Base-by-base conservation (phyloP, 2,329 filamentous ascomycete genomes). In the Trichoderma sp. region DNA sequence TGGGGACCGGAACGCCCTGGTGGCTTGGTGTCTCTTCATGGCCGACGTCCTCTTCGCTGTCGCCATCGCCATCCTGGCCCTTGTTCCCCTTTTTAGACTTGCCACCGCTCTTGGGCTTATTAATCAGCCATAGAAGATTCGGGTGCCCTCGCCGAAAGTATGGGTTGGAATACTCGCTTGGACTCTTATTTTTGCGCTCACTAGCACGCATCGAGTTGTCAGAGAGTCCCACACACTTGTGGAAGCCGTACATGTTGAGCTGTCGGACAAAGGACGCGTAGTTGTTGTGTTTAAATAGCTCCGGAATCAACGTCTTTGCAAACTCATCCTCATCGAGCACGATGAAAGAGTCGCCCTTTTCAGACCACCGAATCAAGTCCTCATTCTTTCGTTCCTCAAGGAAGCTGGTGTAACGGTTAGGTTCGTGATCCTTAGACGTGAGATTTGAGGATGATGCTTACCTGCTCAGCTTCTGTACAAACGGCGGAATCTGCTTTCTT, bases 261-360 rank as follows among this genome's bases (percentile, higher is more conserved):
- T 98, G 95, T 45, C 95, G 93, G 74, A 98, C 95, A 82, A 98
- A 98, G 78, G 95, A 98, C 64, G 95, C 95, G 84, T 98, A 98
- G 83, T 98, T 98, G 89, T 96, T 98, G 86, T 99, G 97, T 85
- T 99, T 99, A 89, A 99, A 99, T 77, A 98, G 92, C 84, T 98
- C 97, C 1, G 97, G 97, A 29, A 99, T 94, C 79, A 99, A 93
- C 50, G 94, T 95, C 85, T 98, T 98, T 24, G 97, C 98, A 82
- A 99, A 99, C 85, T 98, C 96, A 81, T 99, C 97, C 85, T 99
- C 97, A 81, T 99, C 96, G 9, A 98, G 86, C 4, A 99, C 96
- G 75, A 98, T 94, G 85, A 99, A 99, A 0, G 96, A 98, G 81
- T 97, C 95, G 35, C 97, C 97, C 81, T 96, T 95, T 80, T 97